A percentile compares a stretch with the other conserved stretches of the same genome.
phyloP scores from a whole-genome alignment of 129 eudicot genomes.

The Arctium lappa region DNA sequence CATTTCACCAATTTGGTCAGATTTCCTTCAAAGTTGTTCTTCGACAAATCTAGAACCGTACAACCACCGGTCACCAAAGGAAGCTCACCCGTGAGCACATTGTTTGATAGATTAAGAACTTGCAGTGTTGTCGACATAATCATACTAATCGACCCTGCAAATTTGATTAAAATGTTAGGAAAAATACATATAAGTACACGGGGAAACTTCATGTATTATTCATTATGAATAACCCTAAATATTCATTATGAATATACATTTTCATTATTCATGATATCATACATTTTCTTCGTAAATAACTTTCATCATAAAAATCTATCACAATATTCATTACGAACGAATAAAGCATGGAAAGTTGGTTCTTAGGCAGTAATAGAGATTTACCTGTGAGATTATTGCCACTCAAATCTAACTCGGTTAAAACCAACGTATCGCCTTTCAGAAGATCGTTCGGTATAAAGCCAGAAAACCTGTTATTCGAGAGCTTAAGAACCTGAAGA shows the following conservation, averaged over 20 bases:
- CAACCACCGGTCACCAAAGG: conserved; percentile 86
- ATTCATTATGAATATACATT: not conserved
- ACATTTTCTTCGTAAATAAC: too few species aligned
- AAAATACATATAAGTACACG: not conserved
- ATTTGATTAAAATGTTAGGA: not conserved
- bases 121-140: conserved; percentile 68
- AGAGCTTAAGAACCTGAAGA: conserved; percentile 76
- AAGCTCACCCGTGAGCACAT: conserved; percentile 82
- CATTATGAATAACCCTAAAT: not conserved
- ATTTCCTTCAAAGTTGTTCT: conserved; percentile 74
- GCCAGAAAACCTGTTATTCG: conserved; percentile 79
- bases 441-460: conserved; percentile 84
- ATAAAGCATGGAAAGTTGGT: not conserved
- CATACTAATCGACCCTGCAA: conserved; percentile 80
- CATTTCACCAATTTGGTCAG: conserved; percentile 72
- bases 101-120: conserved; percentile 73
- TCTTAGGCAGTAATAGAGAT: not conserved
- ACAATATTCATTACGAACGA: not conserved
- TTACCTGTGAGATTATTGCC: conserved; percentile 91
- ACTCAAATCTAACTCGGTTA: conserved; percentile 87
- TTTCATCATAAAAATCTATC: not conserved
- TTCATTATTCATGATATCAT: too few species aligned
- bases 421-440: conserved; percentile 80
- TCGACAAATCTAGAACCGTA: conserved; percentile 78
- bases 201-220: not conserved